A percentile compares a stretch with the other conserved stretches of the same genome.
phyloP scores from a whole-genome alignment of 176 grass and related monocot genomes.

The Elaeis guineensis region DNA sequence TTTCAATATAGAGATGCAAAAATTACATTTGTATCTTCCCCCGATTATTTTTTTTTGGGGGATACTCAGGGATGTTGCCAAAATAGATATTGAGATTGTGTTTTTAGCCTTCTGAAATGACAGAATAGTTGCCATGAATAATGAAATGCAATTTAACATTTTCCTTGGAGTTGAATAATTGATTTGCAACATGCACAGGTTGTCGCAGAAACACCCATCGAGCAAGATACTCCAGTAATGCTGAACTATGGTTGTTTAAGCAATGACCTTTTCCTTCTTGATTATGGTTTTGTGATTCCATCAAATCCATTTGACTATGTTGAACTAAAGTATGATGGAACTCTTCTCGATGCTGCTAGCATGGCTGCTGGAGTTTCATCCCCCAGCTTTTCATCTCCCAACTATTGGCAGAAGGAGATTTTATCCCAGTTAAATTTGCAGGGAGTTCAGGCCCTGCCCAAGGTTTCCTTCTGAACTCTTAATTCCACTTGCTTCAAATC shows the following conservation, averaged over 20 bases:
- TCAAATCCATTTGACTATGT: slow-evolving; percentile 69
- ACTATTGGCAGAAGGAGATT: slow-evolving; percentile 65
- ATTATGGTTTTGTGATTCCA: slow-evolving; percentile 93
- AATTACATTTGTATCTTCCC: too few relatives aligned
- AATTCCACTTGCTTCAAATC: not conserved
- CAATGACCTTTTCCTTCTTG: slow-evolving; percentile 86
- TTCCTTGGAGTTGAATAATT: too few relatives aligned
- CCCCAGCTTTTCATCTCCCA: slow-evolving; percentile 68
- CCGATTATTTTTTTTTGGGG: too few relatives aligned
- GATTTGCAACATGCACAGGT: slow-evolving; percentile 34
- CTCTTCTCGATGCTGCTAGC: slow-evolving; percentile 86
- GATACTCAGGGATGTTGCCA: too few relatives aligned
- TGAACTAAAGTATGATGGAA: slow-evolving; percentile 79
- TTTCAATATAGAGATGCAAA: too few relatives aligned
- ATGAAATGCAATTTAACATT: too few relatives aligned
- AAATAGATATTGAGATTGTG: too few relatives aligned
- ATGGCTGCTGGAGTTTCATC: slow-evolving; percentile 73
- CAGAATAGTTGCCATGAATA: too few relatives aligned
- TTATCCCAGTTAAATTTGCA: slow-evolving; percentile 62
- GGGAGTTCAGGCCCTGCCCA: slow-evolving; percentile 56
- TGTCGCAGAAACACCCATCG: slow-evolving; percentile 57
- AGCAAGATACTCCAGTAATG: slow-evolving; percentile 48
- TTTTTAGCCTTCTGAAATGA: too few relatives aligned
- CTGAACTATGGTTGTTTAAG: slow-evolving; percentile 87
- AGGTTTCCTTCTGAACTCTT: slow-evolving; percentile 34